Evolutionary conservation across 2,329 filamentous ascomycete species (phyloP), one percentile per base, ranked within the genome.

Genomic region (Lithohypha guttulata): DNA sequence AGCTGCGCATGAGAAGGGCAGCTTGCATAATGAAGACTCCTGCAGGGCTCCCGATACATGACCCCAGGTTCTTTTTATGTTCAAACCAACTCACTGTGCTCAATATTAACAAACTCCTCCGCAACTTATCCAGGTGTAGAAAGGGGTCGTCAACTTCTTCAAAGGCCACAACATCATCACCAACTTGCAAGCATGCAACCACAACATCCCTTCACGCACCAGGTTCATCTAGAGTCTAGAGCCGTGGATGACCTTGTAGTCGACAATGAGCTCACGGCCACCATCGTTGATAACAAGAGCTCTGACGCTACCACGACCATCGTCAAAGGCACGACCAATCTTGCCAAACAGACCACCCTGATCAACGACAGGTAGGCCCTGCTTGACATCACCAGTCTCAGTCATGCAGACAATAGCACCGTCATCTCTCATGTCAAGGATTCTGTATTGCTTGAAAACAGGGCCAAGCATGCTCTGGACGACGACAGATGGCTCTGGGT

Each of bases 371-470:
- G 84, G 77, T 44, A 98, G 75, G 56, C 91, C 78, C 70, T 94
- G 87, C 83, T 96, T 96, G 74, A 98, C 86, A 62, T 98, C 89
- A 56, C 91, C 87, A 51, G 81, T 84, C 81, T 98, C 91, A 61
- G 91, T 98, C 87, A 98, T 96, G 73, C 87, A 87, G 52, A 93
- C 85, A 59, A 98, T 65, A 54, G 69, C 66, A 58, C 74, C 72
- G 56, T 79, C 87, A 52, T 93, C 84, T 65, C 86, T 80, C 65
- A 98, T 81, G 73, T 98, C 91, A 48, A 98, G 81, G 62, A 98
- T 89, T 60, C 91, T 87, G 81, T 98, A 98, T 77, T 96, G 91
- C 85, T 96, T 96, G 85, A 96, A 95, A 71, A 96, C 79, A 50
- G 91, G 91, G 56, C 89, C 91, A 53, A 93, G 83, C 86, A 98